Conservation (phyloP, 2,329 filamentous ascomycete genomes). For the Arthrobotrys musiformis region DNA sequence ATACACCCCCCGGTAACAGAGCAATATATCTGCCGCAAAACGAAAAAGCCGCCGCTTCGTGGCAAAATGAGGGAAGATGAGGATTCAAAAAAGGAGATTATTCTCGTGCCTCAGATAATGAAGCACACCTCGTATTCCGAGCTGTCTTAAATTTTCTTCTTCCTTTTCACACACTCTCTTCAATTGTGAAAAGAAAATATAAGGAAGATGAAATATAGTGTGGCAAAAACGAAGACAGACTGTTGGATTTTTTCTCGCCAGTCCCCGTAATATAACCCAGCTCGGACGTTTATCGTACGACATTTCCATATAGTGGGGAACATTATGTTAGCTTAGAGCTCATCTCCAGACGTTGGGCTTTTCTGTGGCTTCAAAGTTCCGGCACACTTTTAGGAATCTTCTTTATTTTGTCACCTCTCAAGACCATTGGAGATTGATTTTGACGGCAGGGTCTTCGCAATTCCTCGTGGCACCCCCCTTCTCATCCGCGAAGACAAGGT, state of each 20-base stretch:
- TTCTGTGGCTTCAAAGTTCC: neutral
- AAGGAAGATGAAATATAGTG: slow-evolving; percentile 20
- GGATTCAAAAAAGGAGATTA: neutral
- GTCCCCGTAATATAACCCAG: neutral
- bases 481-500: slow-evolving; percentile 14
- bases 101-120: neutral
- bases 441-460: neutral
- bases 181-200: neutral
- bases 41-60: neutral
- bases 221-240: slow-evolving; percentile 28
- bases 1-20: neutral
- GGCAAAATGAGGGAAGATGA: neutral
- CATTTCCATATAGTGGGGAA: neutral
- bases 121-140: slow-evolving; percentile 19
- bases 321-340: neutral
- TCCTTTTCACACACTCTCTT: neutral
- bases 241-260: neutral
- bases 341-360: neutral
- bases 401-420: neutral
- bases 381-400: neutral
- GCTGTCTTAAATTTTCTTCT: neutral
- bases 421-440: too few species aligned
- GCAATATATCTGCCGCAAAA: neutral
- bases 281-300: slow-evolving; percentile 37
- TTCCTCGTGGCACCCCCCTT: neutral